Base-by-base conservation (phyloP, 106 monocot species). In the Dioscorea alata region DNA sequence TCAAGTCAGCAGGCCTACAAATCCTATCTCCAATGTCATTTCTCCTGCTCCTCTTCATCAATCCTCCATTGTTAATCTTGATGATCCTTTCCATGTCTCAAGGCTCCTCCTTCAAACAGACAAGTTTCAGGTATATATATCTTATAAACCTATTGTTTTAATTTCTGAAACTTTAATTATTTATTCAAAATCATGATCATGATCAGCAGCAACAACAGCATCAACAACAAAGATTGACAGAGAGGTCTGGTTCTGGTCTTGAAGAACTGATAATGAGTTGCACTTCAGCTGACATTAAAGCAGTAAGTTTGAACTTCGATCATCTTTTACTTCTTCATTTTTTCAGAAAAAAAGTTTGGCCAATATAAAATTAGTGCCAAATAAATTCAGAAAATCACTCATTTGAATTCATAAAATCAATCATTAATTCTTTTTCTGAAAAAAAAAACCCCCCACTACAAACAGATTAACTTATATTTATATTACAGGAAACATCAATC, bases 401-500 rank as follows among this genome's bases (percentile, higher is more conserved):
- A 28, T 1, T 3, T 28, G 28, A 28, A 28, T 28, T 28, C 28
- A 28, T 28, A 28, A 28, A 28, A 28, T 28, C 2, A 1, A 28
- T 28, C 3, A 28, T 28, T 28, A 28, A 28, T 28, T 28, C 28
- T 28, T 28, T 28, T 28, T 28, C 28, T 28, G 3, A 1, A 28
- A 3, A 1, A 28, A 28, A 1, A 28, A n/a, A n/a, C n/a, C n/a
- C n/a, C n/a, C n/a, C 28, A 28, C 28, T 28, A 28, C 28, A 28
- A 28, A 28, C 28, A 28, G 3, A 3, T 28, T 28, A 28, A 28
- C 28, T 28, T 42, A 42, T 42, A 42, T 42, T 42, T 42, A 6
- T 42, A 3, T 71, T 60, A 79, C 82, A 94, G 94, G 94, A 94
- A 76, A 52, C 80, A 77, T 76, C 86, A 67, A 76, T 86, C 59